Base-by-base conservation (phyloP, 345 rosid genomes). In the Acer campestre region DNA sequence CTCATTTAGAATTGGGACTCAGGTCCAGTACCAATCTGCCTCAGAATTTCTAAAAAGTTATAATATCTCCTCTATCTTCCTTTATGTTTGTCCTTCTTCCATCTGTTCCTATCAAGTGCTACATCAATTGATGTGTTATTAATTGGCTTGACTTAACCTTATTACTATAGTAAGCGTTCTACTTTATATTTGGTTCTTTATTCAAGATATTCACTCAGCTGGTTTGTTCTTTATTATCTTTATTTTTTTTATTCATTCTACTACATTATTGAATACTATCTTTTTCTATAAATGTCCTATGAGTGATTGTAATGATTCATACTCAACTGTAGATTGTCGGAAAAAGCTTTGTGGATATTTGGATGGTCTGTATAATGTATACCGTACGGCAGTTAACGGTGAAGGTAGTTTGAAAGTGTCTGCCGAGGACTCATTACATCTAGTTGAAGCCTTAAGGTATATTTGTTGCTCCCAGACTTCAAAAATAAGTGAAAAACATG, bases 381-480 rank as follows among this genome's bases (percentile, higher is more conserved):
- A 97, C 80, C 90, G 84, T 73, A 86, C 86, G 81, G 95, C 98
- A 78, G 87, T 93, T 51, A 90, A 84, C 74, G 98, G 93, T 61
- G 92, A 90, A 84, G 94, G 91, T 82, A 86, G 90, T 78, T 89
- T 89, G 77, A 97, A 93, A 88, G 93, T 90, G 67, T 90, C 98
- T 75, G 91, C 98, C 1, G 99, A 91, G 80, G 99, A 97, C 83
- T 91, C 98, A 4, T 80, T 94, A 83, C 90, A 93, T 83, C 84
- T 97, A 38, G 98, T 97, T 13, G 99, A 97, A 86, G 99, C 99
- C 67, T 89, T 97, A 73, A 90, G 98, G 98, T 96, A 84, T 17
- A 40, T 49, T 51, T 76, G 77, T 73, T 70, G 58, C 75, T 61
- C 53, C 29, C 27, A 20, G 23, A 56, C 40, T 72, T 13, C 29